A percentile compares a stretch with the other conserved stretches of the same genome.
These are phyloP conservation scores for Lepidium aucheri DNA, from an alignment of 345 rosid species.

Conservation along the genomic window DNA sequence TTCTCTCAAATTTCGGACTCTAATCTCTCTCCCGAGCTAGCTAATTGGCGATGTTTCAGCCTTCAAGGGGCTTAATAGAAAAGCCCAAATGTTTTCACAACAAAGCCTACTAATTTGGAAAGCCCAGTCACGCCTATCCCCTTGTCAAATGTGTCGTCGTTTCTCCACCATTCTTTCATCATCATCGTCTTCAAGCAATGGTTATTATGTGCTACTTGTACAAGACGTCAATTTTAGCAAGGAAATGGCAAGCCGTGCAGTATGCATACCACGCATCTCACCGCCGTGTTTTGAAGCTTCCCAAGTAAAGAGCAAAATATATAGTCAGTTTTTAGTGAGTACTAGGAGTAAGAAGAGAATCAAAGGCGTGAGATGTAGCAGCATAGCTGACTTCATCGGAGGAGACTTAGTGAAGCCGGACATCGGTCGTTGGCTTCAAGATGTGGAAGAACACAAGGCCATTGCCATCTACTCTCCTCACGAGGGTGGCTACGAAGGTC, in stretches of 20 bases:
- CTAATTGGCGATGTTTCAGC: neutral
- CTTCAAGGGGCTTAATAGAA: neutral
- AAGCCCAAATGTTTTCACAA: neutral
- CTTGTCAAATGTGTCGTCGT: neutral
- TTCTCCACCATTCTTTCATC: slow-evolving; percentile 31
- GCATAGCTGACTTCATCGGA: slow-evolving; percentile 64
- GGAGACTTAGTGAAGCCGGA: slow-evolving; percentile 71
- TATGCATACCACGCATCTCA: slow-evolving; percentile 30
- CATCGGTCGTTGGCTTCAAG: slow-evolving; percentile 67
- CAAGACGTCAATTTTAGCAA: neutral
- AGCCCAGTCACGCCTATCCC: slow-evolving; percentile 12
- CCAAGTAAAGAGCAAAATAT: neutral
- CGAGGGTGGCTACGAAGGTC: slow-evolving; percentile 94
- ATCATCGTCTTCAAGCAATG: slow-evolving; percentile 24
- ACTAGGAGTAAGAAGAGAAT: slow-evolving; percentile 12
- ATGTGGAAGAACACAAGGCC: slow-evolving; percentile 84
- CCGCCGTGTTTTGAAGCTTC: slow-evolving; percentile 17
- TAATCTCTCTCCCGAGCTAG: neutral
- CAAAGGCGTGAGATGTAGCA: slow-evolving; percentile 29
- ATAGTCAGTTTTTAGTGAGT: slow-evolving; percentile 1
- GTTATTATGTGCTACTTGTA: slow-evolving; percentile 3
- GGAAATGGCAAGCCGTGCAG: slow-evolving; percentile 32
- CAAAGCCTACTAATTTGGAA: neutral
- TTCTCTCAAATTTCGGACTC: neutral
- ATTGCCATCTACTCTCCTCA: slow-evolving; percentile 84